phyloP scores from a whole-genome alignment of 1,284 basidiomycete genomes.

The Athelia sp. region DNA sequence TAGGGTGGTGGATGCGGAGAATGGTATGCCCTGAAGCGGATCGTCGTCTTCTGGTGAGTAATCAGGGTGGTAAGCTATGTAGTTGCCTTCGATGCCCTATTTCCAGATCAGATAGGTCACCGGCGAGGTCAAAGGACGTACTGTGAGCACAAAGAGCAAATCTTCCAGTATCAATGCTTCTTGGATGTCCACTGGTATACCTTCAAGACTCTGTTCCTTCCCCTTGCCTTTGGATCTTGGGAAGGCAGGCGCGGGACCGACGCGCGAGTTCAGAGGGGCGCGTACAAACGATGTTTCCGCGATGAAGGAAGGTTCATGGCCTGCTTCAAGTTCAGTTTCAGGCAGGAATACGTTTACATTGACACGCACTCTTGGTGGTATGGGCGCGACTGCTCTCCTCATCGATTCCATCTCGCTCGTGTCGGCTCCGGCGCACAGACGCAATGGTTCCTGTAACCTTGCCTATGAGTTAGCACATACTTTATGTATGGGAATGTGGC shows the following conservation, averaged over 20 bases:
- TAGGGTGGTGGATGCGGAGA: conserved; percentile 69
- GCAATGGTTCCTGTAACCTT: conserved; percentile 76
- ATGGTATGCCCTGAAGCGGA: conserved; percentile 79
- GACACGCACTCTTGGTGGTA: conserved; percentile 34
- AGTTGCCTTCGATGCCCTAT: conserved; percentile 92
- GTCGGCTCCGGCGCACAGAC: conserved; percentile 58
- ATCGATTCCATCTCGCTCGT: conserved; percentile 36
- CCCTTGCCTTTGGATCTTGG: conserved; percentile 45
- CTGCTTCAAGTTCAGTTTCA: conserved; percentile 8
- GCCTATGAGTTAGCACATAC: conserved; percentile 5
- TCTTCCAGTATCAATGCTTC: conserved; percentile 93
- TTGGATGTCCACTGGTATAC: conserved; percentile 79
- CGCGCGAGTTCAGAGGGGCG: conserved; percentile 78
- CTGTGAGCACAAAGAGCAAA: conserved; percentile 84
- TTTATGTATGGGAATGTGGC: background rate
- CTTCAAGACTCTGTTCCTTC: conserved; percentile 56
- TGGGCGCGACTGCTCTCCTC: conserved; percentile 32
- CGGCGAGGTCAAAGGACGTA: too few species aligned
- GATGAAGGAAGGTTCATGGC: conserved; percentile 69
- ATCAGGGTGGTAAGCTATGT: conserved; percentile 78
- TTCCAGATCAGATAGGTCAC: too few species aligned
- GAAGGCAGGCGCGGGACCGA: conserved; percentile 41
- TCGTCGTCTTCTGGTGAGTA: conserved; percentile 84
- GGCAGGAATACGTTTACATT: background rate
- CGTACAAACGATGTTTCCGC: conserved; percentile 80